These are phyloP conservation scores for Trichophyton verrucosum DNA, from an alignment of 2,329 filamentous ascomycete species.

Conservation along the genomic window DNA sequence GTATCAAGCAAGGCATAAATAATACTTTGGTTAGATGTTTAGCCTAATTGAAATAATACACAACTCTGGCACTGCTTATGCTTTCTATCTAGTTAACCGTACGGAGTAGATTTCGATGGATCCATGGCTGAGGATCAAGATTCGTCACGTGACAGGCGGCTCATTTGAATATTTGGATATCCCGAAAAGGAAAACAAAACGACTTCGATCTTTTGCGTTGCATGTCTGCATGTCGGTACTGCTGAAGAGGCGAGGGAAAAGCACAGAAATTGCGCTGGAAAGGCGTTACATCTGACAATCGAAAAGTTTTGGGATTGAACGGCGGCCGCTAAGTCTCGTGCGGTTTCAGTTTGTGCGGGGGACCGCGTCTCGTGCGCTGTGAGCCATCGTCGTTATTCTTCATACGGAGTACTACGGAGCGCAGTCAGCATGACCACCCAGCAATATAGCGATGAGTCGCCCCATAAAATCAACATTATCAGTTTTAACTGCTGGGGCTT, in stretches of 20 bases:
- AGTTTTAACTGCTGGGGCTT: slow-evolving; percentile 97
- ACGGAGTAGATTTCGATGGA: not conserved
- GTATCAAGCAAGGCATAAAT: not conserved
- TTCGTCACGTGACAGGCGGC: not conserved
- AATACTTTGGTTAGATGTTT: not conserved
- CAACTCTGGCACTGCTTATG: not conserved
- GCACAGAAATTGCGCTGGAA: no score
- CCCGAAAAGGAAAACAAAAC: not conserved
- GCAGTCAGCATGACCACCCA: slow-evolving; percentile 7
- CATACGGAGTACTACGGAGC: not conserved
- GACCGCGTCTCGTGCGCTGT: not conserved
- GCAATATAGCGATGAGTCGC: slow-evolving; percentile 14
- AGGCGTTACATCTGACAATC: no score
- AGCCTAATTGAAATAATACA: no score
- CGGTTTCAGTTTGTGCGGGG: not conserved
- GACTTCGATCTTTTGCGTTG: not conserved
- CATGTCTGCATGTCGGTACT: no score
- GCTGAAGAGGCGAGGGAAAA: no score
- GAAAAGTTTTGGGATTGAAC: no score
- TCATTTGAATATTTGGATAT: not conserved
- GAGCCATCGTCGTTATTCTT: not conserved
- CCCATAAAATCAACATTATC: slow-evolving; percentile 59
- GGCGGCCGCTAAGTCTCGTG: no score
- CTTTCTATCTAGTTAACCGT: no score
- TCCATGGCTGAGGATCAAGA: not conserved